Percentiles rank a stretch among this genome's conserved stretches.
These are phyloP conservation scores for Trichoderma breve DNA, from an alignment of 2,329 filamentous ascomycete genomes.

Conservation along the genomic window DNA sequence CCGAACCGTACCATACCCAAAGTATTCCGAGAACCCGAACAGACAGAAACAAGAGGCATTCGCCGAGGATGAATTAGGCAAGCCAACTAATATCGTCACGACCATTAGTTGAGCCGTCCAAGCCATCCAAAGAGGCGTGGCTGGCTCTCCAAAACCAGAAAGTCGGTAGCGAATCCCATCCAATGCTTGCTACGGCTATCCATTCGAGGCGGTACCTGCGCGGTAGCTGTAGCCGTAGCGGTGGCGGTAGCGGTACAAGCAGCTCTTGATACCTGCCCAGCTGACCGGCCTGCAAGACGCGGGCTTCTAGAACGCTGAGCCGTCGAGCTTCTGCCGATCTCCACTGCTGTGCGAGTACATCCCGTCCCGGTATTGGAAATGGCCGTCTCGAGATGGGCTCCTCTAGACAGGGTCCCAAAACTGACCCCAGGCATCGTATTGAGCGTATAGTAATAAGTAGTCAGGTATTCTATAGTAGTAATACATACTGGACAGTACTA, in stretches of 20 bases:
- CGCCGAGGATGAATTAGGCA: neutral
- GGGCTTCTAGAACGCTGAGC: neutral
- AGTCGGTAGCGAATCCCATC: conserved; percentile 33
- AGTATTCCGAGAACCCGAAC: neutral
- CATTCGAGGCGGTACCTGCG: neutral
- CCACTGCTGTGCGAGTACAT: neutral
- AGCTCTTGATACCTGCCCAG: neutral
- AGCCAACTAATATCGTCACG: neutral
- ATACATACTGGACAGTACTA: no score
- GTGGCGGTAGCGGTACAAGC: neutral
- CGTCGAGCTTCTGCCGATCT: neutral
- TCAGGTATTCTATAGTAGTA: neutral
- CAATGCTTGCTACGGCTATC: neutral
- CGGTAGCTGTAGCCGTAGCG: neutral
- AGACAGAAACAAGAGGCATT: neutral
- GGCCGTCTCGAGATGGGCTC: neutral
- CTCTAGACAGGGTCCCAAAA: neutral
- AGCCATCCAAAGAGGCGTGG: neutral
- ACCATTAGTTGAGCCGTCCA: neutral
- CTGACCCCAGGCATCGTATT: neutral
- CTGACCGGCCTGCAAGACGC: neutral
- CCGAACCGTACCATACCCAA: neutral
- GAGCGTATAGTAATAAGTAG: neutral
- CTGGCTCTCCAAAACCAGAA: conserved; percentile 24
- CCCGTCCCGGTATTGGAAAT: neutral